These are phyloP conservation scores for Coemansia sp. DNA, from an alignment of 192 early-diverging fungal genomes.

Conservation along the genomic window DNA sequence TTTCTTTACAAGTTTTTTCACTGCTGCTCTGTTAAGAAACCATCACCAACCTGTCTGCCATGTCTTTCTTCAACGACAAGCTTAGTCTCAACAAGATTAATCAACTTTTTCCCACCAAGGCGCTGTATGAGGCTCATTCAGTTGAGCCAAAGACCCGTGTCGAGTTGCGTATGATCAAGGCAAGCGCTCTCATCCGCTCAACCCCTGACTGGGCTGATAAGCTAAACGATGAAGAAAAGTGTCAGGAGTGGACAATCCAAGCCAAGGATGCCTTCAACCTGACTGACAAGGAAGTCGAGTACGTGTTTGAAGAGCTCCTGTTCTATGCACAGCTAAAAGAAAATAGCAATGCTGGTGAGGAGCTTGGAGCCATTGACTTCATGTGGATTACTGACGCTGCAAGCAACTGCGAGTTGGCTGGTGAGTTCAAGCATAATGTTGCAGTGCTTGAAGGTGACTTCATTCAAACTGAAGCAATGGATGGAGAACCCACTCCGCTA, in stretches of 20 bases:
- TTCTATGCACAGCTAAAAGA: constrained; percentile 19
- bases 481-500: background rate
- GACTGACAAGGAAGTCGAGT: constrained; percentile 16
- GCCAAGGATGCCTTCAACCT: background rate
- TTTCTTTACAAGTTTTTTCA: background rate
- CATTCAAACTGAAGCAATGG: background rate
- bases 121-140: background rate
- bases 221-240: background rate
- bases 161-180: background rate
- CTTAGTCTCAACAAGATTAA: background rate
- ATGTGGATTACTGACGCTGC: background rate
- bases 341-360: constrained; percentile 6
- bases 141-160: background rate
- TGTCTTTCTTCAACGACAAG: background rate
- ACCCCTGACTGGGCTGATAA: background rate
- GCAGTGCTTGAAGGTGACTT: background rate
- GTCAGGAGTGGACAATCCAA: background rate
- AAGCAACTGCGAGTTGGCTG: background rate
- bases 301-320: constrained; percentile 32
- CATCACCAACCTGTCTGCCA: background rate
- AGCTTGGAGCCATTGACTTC: constrained; percentile 41
- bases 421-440: background rate
- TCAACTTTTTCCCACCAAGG: background rate
- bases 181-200: background rate
- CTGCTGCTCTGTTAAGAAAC: background rate